Conservation (phyloP, 108 stramenopile species). For the Skeletonema menzelii region DNA sequence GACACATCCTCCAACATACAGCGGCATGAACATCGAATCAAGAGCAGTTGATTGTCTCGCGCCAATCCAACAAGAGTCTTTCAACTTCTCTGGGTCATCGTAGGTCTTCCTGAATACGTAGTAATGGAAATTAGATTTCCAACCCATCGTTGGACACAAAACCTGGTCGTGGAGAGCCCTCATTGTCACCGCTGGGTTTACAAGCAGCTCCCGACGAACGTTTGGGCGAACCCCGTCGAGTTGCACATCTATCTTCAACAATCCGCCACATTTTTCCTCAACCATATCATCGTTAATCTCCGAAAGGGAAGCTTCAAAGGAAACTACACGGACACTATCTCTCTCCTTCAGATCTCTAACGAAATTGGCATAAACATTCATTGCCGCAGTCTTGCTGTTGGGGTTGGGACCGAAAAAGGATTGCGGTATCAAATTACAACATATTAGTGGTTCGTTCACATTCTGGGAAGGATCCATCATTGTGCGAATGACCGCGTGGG, state of each 20-base stretch:
- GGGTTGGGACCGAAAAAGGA: neutral
- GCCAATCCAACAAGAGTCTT: conserved; percentile 18
- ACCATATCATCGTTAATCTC: neutral
- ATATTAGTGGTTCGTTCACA: too few species aligned
- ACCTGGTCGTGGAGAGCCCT: conserved; percentile 12
- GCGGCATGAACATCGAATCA: conserved; percentile 14
- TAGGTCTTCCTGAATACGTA: conserved; percentile 8
- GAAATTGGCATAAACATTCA: neutral
- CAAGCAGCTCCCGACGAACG: conserved; percentile 4
- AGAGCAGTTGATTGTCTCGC: conserved; percentile 5
- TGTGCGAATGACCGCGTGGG: too few species aligned
- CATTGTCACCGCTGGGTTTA: conserved; percentile 11
- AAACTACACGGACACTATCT: neutral
- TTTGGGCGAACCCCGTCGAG: conserved; percentile 1
- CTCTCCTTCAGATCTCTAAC: neutral
- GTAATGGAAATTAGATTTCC: conserved; percentile 14
- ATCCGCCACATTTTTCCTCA: conserved; percentile 4
- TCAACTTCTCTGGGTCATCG: neutral
- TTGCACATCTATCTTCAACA: conserved; percentile 6
- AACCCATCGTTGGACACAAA: conserved; percentile 15
- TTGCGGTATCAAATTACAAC: too few species aligned
- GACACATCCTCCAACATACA: conserved; percentile 5
- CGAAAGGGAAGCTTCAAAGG: neutral
- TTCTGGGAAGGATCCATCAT: too few species aligned
- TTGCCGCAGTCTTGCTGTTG: neutral